Conservation (phyloP, 352 stramenopile genomes). For the Pythium guiyangense region DNA sequence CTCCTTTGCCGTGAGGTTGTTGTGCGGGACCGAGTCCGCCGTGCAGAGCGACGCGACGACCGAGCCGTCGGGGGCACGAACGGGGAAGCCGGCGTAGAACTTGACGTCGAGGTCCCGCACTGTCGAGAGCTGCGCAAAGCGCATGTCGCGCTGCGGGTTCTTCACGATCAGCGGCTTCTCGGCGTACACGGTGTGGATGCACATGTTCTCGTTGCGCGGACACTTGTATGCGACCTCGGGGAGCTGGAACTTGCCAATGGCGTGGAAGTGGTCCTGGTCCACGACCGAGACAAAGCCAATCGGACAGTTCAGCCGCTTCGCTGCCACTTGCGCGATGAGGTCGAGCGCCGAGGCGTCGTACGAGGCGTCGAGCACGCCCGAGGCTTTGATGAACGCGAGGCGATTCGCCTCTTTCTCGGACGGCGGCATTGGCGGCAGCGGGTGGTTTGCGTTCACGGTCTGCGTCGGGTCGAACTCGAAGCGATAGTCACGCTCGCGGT, state of each 20-base stretch:
- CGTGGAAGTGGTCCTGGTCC: conserved; percentile 43
- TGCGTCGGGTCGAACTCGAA: conserved; percentile 33
- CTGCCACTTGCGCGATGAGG: conserved; percentile 48
- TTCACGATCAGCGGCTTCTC: conserved; percentile 62
- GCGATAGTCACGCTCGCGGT: conserved; percentile 35
- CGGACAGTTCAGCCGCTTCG: conserved; percentile 42
- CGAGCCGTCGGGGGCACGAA: conserved; percentile 36
- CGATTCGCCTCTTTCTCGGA: conserved; percentile 34
- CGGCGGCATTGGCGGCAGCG: conserved; percentile 37
- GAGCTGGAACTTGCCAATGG: conserved; percentile 40
- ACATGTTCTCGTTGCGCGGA: conserved; percentile 51
- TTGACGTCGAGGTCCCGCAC: conserved; percentile 44
- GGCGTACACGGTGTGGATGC: conserved; percentile 48
- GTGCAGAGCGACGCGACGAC: conserved; percentile 45
- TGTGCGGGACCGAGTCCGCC: conserved; percentile 34
- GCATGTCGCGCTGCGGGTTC: conserved; percentile 59
- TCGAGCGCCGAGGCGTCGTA: conserved; percentile 51
- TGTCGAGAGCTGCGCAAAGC: conserved; percentile 45
- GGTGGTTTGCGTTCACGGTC: conserved; percentile 31
- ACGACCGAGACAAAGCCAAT: conserved; percentile 62
- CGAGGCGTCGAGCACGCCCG: conserved; percentile 29
- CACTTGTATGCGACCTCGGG: conserved; percentile 22
- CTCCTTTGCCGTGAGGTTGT: conserved; percentile 63
- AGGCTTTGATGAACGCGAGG: conserved; percentile 38
- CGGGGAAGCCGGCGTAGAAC: conserved; percentile 64